Evolutionary conservation across 1,284 basidiomycete genomes (phyloP), one percentile per base, ranked within the genome.

Genomic region (Ustilago tritici): DNA sequence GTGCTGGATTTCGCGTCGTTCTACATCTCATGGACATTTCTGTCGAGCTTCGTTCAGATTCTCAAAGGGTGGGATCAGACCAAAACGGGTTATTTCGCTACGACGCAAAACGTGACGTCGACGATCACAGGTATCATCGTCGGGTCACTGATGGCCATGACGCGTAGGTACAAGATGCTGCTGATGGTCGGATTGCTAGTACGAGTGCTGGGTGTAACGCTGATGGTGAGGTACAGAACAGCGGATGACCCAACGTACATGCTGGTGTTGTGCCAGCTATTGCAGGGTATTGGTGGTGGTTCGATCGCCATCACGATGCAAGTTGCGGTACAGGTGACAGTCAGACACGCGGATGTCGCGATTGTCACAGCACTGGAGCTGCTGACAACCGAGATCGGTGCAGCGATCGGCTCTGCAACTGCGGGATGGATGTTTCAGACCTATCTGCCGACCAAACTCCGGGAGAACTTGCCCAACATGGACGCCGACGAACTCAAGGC

Each of bases 351-450:
- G 32, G 93, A 95, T 78, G 91, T 95, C 23, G 93, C 93, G 0
- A 91, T 92, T 76, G 92, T 92, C 61, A 95, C 92, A 5, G 93
- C 94, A 0, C 88, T 94, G 72, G 90, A 94, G 15, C 88, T 95
- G 38, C 89, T 95, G 43, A 89, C 93, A 79, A 92, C 92, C 11
- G 93, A 94, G 85, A 91, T 93, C 70, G 93, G 93, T 53, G 91
- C 91, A 19, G 90, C 90, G 0, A 88, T 92, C 19, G 92, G 93
- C n/a, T 89, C 88, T 32, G 91, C 91, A 8, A 88, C 92, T 36
- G 88, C 85, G 8, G 79, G 83, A 0, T 89, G 90, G 35, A 89
- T 92, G 70, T 92, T 91, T 89, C 88, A 89, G 19, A 88, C 88
- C 66, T 84, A 88, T 28, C 90, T 92, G 90, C 92, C 92, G 17